A percentile compares a stretch with the other conserved stretches of the same genome.
Conservation (phyloP, 345 rosid species). For the Eucalyptus sideroxylon region DNA sequence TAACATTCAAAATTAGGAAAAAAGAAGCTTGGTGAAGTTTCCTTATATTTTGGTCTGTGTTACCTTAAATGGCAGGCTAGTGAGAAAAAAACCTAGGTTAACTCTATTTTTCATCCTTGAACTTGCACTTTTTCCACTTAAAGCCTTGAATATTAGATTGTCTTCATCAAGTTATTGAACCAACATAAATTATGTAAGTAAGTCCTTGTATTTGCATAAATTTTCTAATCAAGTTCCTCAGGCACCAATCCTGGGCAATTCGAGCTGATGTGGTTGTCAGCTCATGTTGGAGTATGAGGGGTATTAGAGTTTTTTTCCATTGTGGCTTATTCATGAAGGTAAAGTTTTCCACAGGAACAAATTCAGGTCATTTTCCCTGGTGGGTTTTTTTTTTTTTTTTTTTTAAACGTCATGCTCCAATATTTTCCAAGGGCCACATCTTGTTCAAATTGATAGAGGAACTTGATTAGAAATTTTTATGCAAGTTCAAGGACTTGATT, state of each 20-base stretch:
- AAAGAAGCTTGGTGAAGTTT: background rate
- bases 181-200: background rate
- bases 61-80: background rate
- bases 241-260: background rate
- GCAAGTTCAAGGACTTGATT: background rate
- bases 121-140: background rate
- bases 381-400: background rate
- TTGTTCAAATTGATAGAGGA: background rate
- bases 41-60: background rate
- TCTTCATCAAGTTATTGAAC: background rate
- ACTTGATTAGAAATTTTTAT: background rate
- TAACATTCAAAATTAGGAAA: background rate
- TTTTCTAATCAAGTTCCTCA: background rate
- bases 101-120: background rate
- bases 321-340: background rate
- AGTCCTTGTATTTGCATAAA: background rate
- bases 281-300: background rate
- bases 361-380: background rate
- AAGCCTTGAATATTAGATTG: background rate
- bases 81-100: background rate
- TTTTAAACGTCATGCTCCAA: background rate
- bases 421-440: background rate
- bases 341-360: background rate
- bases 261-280: background rate
- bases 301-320: background rate